A percentile compares a stretch with the other conserved stretches of the same genome.
These are phyloP conservation scores for Colletotrichum sp. DNA, from an alignment of 2,329 filamentous ascomycete genomes.

Conservation along the genomic window DNA sequence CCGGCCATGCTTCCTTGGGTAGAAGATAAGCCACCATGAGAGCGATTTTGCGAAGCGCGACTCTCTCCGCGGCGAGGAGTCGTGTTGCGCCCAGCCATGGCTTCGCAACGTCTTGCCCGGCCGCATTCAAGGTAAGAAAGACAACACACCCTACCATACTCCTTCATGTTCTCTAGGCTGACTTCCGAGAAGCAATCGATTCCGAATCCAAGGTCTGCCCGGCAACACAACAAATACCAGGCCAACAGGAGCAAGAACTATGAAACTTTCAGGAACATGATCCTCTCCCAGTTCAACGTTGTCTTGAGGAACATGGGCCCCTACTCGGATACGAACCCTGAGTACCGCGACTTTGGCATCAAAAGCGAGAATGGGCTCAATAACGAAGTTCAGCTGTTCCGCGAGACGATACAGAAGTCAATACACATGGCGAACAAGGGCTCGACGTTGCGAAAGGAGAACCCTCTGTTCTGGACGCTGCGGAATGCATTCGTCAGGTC, in stretches of 20 bases:
- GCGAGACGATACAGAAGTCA: slow-evolving; percentile 46
- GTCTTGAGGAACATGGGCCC: slow-evolving; percentile 15
- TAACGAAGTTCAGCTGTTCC: slow-evolving; percentile 50
- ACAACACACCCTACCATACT: not conserved
- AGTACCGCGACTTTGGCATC: slow-evolving; percentile 24
- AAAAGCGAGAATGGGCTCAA: slow-evolving; percentile 44
- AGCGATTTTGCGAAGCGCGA: slow-evolving; percentile 6
- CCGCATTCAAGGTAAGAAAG: slow-evolving; percentile 11
- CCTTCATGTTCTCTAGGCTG: not conserved
- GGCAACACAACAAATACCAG: not conserved
- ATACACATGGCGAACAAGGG: slow-evolving; percentile 48
- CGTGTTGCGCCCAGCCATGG: slow-evolving; percentile 8
- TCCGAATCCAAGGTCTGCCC: not conserved
- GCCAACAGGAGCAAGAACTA: slow-evolving; percentile 12
- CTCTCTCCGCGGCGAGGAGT: not conserved
- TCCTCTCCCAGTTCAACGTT: slow-evolving; percentile 16
- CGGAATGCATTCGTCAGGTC: slow-evolving; percentile 62
- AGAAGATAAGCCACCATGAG: slow-evolving; percentile 13
- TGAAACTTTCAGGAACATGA: slow-evolving; percentile 20
- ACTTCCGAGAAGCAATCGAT: not conserved
- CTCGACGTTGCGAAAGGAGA: slow-evolving; percentile 42
- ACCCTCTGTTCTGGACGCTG: slow-evolving; percentile 63
- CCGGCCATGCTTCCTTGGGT: slow-evolving; percentile 4
- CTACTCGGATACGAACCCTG: slow-evolving; percentile 14
- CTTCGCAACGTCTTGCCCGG: slow-evolving; percentile 13